Base-by-base conservation (phyloP, 1,284 basidiomycete species). In the Boletus holoroseus region DNA sequence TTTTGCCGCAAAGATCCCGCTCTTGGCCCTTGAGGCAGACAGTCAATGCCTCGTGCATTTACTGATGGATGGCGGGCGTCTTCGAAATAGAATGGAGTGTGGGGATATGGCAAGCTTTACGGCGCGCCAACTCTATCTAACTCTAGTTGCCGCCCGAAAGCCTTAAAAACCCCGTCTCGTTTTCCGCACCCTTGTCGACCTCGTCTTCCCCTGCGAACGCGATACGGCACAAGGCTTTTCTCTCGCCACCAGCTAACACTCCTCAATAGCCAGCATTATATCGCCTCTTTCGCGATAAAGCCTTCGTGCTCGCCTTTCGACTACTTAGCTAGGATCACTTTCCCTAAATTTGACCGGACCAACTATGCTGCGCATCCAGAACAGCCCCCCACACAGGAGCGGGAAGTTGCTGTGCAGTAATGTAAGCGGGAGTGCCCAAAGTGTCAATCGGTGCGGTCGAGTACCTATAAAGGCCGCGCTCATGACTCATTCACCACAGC, bases 21-120 rank as follows among this genome's bases (percentile, higher is more conserved):
- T 48, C 26, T 44, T 57, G 44, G 7, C 37, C 31, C 22, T 22
- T 22, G 22, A 22, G 42, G 48, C 36, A 50, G 38, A 11, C 35
- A 50, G 35, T 44, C 50, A 38, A 46, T 48, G 63, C 61, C 63
- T 66, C 63, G 55, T 66, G 61, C 32, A 44, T 7, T 28, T 46
- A 28, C 22, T 61, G 59, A 63, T 66, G 57, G 44, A 49, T 50
- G 56, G 61, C 49, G 2, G 42, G 47, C 16, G 24, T 22, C 11
- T 60, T 63, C 48, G 35, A 57, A 50, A 60, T 55, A 50, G 63
- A 58, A 59, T 45, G 18, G 43, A 24, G 50, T 47, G 44, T 57
- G 49, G 49, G 47, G 48, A 58, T 38, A 32, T 60, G 53, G 50
- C 38, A 39, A 45, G 28, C 27, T 31, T 58, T 57, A 51, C 59